These are phyloP conservation scores for Phytopythium boreale DNA, from an alignment of 352 stramenopile species.

Conservation along the genomic window DNA sequence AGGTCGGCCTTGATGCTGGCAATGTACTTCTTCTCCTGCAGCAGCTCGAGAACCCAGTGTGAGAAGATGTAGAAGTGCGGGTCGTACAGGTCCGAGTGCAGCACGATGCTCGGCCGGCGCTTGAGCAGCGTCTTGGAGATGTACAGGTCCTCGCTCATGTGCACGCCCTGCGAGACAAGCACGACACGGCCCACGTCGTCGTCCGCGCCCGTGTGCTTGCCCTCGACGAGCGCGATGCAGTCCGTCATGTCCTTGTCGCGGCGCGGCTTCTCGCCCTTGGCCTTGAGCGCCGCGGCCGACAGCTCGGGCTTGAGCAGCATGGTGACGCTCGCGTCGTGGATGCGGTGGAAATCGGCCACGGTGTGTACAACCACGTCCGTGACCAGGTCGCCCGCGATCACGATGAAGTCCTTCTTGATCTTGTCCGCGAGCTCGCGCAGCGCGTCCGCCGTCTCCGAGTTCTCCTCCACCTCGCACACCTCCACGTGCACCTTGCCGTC, in stretches of 20 bases:
- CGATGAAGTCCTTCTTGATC: conserved; percentile 83
- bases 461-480: conserved; percentile 67
- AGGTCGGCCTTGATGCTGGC: conserved; percentile 82
- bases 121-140: conserved; percentile 76
- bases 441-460: conserved; percentile 71
- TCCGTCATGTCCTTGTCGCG: conserved; percentile 83
- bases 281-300: conserved; percentile 18
- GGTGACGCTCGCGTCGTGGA: conserved; percentile 81
- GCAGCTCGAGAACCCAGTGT: conserved; percentile 74
- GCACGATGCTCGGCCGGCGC: conserved; percentile 60
- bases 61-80: conserved; percentile 86
- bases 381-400: conserved; percentile 72
- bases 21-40: conserved; percentile 84
- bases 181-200: conserved; percentile 66
- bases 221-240: conserved; percentile 66
- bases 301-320: conserved; percentile 72
- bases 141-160: conserved; percentile 82
- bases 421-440: conserved; percentile 67
- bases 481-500: conserved; percentile 81
- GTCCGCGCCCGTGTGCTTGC: conserved; percentile 11
- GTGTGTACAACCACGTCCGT: conserved; percentile 81
- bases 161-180: conserved; percentile 63
- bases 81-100: conserved; percentile 82
- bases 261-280: conserved; percentile 64
- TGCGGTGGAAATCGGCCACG: conserved; percentile 78